These are phyloP conservation scores for Lipomyces yamanashiensis DNA, from an alignment of 805 yeast species.

Conservation along the genomic window DNA sequence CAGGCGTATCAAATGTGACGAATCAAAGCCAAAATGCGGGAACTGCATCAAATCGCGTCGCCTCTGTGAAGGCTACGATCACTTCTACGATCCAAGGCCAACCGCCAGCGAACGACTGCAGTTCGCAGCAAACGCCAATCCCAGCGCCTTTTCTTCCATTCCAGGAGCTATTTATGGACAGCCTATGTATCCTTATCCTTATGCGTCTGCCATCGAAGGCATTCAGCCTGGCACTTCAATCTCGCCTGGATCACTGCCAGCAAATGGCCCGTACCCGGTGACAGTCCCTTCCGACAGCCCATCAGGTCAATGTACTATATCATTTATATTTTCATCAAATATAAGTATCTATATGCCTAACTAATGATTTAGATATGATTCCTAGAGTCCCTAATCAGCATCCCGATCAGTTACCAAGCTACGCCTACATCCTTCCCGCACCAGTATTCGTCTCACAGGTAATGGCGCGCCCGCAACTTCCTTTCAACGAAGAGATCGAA, in stretches of 20 bases:
- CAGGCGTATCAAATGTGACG: slow-evolving; percentile 70
- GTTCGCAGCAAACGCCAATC: background rate
- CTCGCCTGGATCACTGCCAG: too few relatives aligned
- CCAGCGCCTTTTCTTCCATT: background rate
- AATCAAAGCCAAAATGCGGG: slow-evolving; percentile 62
- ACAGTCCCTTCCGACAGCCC: too few relatives aligned
- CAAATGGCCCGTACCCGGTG: too few relatives aligned
- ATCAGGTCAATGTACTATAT: too few relatives aligned
- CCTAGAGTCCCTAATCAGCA: background rate
- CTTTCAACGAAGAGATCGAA: slow-evolving; percentile 14
- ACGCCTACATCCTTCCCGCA: slow-evolving; percentile 1
- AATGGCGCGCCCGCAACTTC: background rate
- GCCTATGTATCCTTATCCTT: background rate
- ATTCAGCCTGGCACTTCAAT: too few relatives aligned
- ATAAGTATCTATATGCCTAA: background rate
- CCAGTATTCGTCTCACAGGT: background rate
- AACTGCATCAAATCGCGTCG: slow-evolving; percentile 43
- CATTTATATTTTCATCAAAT: too few relatives aligned
- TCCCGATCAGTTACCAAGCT: background rate
- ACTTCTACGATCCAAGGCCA: slow-evolving; percentile 4
- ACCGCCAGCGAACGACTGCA: background rate
- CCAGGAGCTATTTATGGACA: background rate
- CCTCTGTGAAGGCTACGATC: slow-evolving; percentile 33
- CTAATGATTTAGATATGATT: background rate
- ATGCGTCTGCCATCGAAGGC: too few relatives aligned